A percentile compares a stretch with the other conserved stretches of the same genome.
phyloP scores from a whole-genome alignment of 2,329 filamentous ascomycete species.

The Fusarium coffeatum region DNA sequence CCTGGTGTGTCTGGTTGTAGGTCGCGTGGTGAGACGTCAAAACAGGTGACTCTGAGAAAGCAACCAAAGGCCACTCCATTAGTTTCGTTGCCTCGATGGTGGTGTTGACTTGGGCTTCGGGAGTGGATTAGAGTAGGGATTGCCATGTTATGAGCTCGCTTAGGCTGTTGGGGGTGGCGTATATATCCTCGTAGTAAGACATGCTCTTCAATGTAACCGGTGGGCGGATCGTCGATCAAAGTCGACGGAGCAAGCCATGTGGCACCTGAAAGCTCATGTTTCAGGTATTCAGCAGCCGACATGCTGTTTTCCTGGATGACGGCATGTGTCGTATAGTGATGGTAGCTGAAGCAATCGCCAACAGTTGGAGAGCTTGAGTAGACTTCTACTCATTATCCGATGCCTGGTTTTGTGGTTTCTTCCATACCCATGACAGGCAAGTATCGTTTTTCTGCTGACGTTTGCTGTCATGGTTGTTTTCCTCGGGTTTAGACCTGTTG shows the following conservation, averaged over 20 bases:
- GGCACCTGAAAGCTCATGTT: neutral
- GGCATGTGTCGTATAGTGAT: neutral
- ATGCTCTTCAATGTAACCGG: slow-evolving; percentile 21
- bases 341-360: neutral
- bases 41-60: slow-evolving; percentile 10
- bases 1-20: neutral
- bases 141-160: neutral
- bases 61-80: neutral
- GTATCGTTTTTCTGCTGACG: neutral
- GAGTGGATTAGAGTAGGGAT: neutral
- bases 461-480: neutral
- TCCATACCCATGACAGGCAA: neutral
- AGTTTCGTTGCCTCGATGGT: neutral
- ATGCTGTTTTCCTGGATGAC: neutral
- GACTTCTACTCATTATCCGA: neutral
- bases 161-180: slow-evolving; percentile 23
- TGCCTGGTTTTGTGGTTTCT: neutral
- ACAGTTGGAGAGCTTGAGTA: neutral
- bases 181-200: neutral
- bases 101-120: slow-evolving; percentile 2
- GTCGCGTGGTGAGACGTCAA: slow-evolving; percentile 5
- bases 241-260: slow-evolving; percentile 1
- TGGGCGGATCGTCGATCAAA: slow-evolving; percentile 21
- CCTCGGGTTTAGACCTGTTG: neutral
- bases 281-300: neutral